A percentile compares a stretch with the other conserved stretches of the same genome.
These are phyloP conservation scores for Erysimum cheiranthoides DNA, from an alignment of 345 rosid genomes.

Conservation along the genomic window DNA sequence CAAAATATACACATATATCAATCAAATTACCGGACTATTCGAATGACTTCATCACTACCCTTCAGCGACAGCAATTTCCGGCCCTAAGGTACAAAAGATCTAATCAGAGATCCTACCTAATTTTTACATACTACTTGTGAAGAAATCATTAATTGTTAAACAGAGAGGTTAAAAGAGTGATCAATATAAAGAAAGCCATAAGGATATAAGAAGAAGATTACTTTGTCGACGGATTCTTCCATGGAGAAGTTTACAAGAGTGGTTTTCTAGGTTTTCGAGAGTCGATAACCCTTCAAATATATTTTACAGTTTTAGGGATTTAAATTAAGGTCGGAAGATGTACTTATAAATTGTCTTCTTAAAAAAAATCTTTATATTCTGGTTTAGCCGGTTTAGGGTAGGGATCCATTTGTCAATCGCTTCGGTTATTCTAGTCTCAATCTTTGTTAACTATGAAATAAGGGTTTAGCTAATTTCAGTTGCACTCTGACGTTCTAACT, in stretches of 20 bases:
- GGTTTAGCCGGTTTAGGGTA: too few species aligned
- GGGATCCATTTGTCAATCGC: conserved; percentile 61
- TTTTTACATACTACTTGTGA: not conserved
- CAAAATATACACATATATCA: not conserved
- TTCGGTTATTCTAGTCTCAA: conserved; percentile 59
- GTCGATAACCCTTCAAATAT: not conserved
- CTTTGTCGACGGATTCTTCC: not conserved
- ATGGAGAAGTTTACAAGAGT: not conserved
- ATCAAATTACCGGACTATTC: not conserved
- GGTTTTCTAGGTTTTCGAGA: not conserved
- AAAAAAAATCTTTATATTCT: too few species aligned
- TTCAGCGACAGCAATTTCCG: not conserved
- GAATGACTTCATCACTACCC: not conserved
- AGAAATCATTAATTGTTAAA: too few species aligned
- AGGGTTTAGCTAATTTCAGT: too few species aligned
- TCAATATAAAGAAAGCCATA: not conserved
- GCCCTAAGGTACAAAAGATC: not conserved
- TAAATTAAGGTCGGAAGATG: not conserved
- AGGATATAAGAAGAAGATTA: not conserved
- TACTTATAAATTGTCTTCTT: too few species aligned
- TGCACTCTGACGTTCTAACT: too few species aligned
- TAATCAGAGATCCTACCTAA: not conserved
- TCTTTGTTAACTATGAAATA: conserved; percentile 39
- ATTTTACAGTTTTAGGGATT: not conserved
- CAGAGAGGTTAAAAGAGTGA: too few species aligned